phyloP scores from a whole-genome alignment of 805 yeast species.

The Suhomyces vadensis region DNA sequence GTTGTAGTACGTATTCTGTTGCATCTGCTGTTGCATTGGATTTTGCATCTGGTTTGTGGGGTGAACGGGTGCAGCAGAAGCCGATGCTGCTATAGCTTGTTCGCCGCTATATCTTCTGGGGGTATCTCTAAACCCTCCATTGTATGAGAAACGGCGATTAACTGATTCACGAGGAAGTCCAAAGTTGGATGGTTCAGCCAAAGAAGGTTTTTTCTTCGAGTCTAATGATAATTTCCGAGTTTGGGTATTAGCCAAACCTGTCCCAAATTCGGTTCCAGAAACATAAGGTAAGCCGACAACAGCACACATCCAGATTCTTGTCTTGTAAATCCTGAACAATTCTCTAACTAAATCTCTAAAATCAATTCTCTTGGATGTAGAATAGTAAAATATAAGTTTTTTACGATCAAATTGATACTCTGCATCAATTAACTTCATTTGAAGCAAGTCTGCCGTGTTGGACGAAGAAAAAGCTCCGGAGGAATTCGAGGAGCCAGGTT shows the following conservation, averaged over 20 bases:
- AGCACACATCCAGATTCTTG: conserved; percentile 84
- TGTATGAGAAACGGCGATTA: background rate
- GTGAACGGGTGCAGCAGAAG: background rate
- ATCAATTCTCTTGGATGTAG: conserved; percentile 61
- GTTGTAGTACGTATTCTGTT: background rate
- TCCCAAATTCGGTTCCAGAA: conserved; percentile 1
- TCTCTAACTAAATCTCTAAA: conserved; percentile 73
- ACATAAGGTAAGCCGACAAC: conserved; percentile 46
- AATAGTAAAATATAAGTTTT: conserved; percentile 65
- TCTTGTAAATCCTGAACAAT: conserved; percentile 71
- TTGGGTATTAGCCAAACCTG: conserved; percentile 2
- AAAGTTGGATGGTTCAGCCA: background rate
- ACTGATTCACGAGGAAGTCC: background rate
- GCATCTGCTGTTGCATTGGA: background rate
- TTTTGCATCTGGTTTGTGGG: background rate
- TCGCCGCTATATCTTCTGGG: background rate
- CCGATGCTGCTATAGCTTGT: background rate
- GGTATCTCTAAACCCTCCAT: conserved; percentile 1
- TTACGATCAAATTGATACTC: conserved; percentile 83
- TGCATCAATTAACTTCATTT: conserved; percentile 65
- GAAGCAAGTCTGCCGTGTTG: conserved; percentile 32
- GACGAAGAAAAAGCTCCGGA: conserved; percentile 10
- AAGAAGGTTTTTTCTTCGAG: background rate
- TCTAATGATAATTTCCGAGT: background rate
- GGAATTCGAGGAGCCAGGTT: conserved; percentile 3